Evolutionary conservation across 169 alveolate genomes (phyloP).

Genomic region (Theileria orientalis): DNA sequence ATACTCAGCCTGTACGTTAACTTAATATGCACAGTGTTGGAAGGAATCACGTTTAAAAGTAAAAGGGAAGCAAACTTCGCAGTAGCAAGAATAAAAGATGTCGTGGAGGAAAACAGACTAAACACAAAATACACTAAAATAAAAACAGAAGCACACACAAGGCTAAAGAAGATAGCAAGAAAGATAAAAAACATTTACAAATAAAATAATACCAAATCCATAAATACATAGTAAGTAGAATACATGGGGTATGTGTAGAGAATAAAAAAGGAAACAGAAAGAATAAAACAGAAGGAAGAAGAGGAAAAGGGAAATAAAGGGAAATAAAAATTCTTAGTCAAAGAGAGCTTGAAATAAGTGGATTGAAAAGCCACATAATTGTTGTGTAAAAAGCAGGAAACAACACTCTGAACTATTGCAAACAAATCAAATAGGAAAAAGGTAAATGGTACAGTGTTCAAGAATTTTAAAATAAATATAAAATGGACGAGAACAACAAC

Average conservation of each 20-base stretch:
- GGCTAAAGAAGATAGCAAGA: constrained; percentile 14
- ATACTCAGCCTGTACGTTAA: constrained; percentile 21
- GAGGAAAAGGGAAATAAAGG: no score
- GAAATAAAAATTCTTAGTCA: no score
- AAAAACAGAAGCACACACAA: constrained; percentile 6
- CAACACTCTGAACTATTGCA: no score
- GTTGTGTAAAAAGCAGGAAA: no score
- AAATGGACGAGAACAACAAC: background rate
- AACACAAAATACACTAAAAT: constrained; percentile 6
- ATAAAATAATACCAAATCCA: constrained; percentile 6
- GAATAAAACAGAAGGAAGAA: no score
- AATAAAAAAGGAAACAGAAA: no score
- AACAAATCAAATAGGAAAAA: no score
- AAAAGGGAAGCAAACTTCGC: constrained; percentile 34
- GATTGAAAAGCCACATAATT: no score
- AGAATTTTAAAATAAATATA: background rate
- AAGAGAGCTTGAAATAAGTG: no score
- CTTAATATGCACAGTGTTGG: constrained; percentile 31
- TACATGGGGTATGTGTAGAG: constrained; percentile 15
- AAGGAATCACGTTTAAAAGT: constrained; percentile 24
- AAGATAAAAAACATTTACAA: constrained; percentile 21
- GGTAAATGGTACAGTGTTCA: no score
- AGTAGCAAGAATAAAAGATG: constrained; percentile 3
- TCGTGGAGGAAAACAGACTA: constrained; percentile 7
- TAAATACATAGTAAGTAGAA: background rate